phyloP scores from a whole-genome alignment of 345 rosid species.

The Eucalyptus pauciflora region DNA sequence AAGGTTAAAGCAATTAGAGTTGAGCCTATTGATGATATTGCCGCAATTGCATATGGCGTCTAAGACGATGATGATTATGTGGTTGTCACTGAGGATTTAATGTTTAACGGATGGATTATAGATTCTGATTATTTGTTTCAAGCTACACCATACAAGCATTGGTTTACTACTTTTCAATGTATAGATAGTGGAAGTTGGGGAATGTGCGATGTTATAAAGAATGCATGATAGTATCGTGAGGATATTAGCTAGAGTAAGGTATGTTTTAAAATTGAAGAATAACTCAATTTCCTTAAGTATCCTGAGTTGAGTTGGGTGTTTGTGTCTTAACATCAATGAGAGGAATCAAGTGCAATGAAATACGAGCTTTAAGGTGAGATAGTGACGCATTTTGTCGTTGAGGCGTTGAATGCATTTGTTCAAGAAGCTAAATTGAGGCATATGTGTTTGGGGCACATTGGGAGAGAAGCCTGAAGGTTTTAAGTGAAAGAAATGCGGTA shows the following conservation, averaged over 20 bases:
- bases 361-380: fast-evolving
- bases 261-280: neutral
- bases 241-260: neutral
- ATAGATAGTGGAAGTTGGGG: neutral
- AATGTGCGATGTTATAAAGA: neutral
- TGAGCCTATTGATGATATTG: neutral
- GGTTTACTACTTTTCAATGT: neutral
- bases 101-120: neutral
- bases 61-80: neutral
- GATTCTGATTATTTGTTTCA: fast-evolving
- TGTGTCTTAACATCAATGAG: neutral
- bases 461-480: neutral
- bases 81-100: neutral
- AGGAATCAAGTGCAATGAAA: neutral
- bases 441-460: neutral
- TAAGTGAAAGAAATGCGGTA: neutral
- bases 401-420: neutral
- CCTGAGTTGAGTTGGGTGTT: neutral
- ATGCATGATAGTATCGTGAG: neutral
- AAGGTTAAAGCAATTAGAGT: neutral
- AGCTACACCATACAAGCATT: fast-evolving
- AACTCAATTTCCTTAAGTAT: neutral
- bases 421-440: neutral
- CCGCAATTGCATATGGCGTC: neutral
- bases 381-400: fast-evolving